Evolutionary conservation across 805 yeast genomes (phyloP).

Genomic region (Kuraishia hungarica): DNA sequence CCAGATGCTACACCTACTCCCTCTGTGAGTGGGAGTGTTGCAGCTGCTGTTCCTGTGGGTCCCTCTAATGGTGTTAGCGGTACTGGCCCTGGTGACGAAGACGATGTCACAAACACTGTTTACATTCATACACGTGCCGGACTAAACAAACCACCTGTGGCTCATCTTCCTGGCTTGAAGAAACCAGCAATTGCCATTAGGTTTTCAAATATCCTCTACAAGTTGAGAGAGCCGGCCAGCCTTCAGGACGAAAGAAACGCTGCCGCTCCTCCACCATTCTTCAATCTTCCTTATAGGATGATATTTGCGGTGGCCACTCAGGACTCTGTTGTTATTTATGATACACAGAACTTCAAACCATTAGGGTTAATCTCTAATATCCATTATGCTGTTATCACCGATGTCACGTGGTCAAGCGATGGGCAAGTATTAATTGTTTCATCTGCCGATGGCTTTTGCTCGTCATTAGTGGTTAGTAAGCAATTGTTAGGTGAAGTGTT

Average conservation of each 20-base stretch:
- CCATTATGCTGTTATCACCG: constrained; percentile 87
- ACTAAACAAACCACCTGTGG: constrained; percentile 60
- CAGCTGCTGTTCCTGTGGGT: constrained; percentile 6
- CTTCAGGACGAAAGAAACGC: too few relatives aligned
- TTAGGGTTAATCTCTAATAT: constrained; percentile 68
- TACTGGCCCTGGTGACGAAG: constrained; percentile 5
- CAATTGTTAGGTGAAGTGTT: constrained; percentile 48
- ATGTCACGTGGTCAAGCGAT: constrained; percentile 74
- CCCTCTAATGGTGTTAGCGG: constrained; percentile 7
- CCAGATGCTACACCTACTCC: too few relatives aligned
- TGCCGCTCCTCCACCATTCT: constrained; percentile 16
- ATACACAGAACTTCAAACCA: constrained; percentile 63
- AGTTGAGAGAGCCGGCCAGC: constrained; percentile 23
- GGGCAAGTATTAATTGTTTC: constrained; percentile 66
- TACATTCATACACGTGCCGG: constrained; percentile 72
- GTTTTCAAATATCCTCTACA: constrained; percentile 64
- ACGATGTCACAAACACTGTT: constrained; percentile 49
- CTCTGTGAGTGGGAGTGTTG: constrained; percentile 2
- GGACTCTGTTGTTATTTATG: constrained; percentile 74
- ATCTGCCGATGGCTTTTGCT: constrained; percentile 91
- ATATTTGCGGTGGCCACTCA: constrained; percentile 91
- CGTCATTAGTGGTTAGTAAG: constrained; percentile 47
- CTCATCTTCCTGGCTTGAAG: constrained; percentile 68
- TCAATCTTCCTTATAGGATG: constrained; percentile 68
- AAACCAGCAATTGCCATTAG: constrained; percentile 80